phyloP scores from a whole-genome alignment of 2,329 filamentous ascomycete genomes.

The Pestalotiopsis sp. region DNA sequence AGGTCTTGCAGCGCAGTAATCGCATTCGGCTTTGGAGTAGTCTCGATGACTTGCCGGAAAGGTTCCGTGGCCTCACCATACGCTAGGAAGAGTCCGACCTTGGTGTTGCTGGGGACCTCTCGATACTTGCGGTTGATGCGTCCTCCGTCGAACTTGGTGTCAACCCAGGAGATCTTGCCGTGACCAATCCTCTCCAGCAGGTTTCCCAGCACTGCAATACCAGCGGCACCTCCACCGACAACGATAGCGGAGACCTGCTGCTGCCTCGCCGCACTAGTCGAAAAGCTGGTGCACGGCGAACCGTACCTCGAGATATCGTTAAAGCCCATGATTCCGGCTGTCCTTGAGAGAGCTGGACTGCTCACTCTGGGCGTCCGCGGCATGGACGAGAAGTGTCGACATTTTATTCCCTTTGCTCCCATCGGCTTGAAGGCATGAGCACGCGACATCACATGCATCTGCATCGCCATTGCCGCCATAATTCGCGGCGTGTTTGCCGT shows the following conservation, averaged over 20 bases:
- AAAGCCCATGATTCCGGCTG: background rate
- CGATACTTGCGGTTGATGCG: constrained; percentile 55
- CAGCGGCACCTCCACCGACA: constrained; percentile 58
- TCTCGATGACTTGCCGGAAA: constrained; percentile 51
- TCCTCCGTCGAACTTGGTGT: constrained; percentile 54
- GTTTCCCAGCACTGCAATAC: constrained; percentile 62
- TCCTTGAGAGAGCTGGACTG: background rate
- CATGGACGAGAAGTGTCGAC: background rate
- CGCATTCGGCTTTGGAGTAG: constrained; percentile 50
- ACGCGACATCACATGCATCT: constrained; percentile 9
- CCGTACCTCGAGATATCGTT: constrained; percentile 2
- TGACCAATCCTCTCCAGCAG: constrained; percentile 51
- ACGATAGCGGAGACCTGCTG: constrained; percentile 44
- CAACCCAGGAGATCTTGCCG: constrained; percentile 57
- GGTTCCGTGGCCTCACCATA: constrained; percentile 54
- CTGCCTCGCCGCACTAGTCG: background rate
- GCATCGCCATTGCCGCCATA: constrained; percentile 5
- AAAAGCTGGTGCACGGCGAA: background rate
- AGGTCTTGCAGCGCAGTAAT: constrained; percentile 52
- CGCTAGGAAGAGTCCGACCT: constrained; percentile 57
- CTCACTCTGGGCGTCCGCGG: background rate
- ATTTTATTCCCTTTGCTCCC: constrained; percentile 3
- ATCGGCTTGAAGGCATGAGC: background rate
- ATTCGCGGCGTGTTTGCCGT: background rate
- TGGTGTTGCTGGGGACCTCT: constrained; percentile 64